Evolutionary conservation across 1,139 yeast genomes (phyloP).

Genomic region (Scheffersomyces segobiensis): DNA sequence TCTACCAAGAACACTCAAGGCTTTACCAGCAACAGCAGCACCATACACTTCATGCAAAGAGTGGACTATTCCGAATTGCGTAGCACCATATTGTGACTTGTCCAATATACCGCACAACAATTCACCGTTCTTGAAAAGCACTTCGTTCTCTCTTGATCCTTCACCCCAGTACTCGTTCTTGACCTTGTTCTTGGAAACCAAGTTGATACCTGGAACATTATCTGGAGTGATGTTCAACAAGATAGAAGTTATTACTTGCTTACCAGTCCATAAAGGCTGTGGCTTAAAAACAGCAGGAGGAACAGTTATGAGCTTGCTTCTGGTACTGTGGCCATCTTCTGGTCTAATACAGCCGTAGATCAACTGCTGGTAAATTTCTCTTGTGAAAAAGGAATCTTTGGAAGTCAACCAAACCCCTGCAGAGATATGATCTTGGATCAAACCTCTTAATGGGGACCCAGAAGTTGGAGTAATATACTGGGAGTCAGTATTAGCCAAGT

Average conservation of each 20-base stretch:
- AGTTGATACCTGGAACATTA: constrained; percentile 86
- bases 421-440: constrained; percentile 97
- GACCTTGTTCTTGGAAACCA: constrained; percentile 80
- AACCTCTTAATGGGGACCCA: constrained; percentile 97
- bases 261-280: constrained; percentile 95
- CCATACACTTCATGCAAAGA: constrained; percentile 96
- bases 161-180: constrained; percentile 95
- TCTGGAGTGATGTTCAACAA: constrained; percentile 82
- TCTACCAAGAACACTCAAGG: constrained; percentile 88
- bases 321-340: constrained; percentile 94
- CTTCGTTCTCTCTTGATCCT: constrained; percentile 81
- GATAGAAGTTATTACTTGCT: constrained; percentile 92
- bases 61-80: constrained; percentile 95
- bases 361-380: constrained; percentile 91
- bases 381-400: constrained; percentile 86
- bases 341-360: constrained; percentile 94
- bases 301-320: constrained; percentile 68
- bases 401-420: constrained; percentile 98
- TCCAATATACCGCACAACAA: constrained; percentile 90
- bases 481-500: constrained; percentile 94
- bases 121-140: constrained; percentile 83
- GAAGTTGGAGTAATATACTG: constrained; percentile 98
- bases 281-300: constrained; percentile 93
- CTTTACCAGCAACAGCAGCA: constrained; percentile 83
- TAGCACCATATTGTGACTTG: constrained; percentile 98